Evolutionary conservation across 805 yeast species (phyloP).

Genomic region (Kuraishia borneana): DNA sequence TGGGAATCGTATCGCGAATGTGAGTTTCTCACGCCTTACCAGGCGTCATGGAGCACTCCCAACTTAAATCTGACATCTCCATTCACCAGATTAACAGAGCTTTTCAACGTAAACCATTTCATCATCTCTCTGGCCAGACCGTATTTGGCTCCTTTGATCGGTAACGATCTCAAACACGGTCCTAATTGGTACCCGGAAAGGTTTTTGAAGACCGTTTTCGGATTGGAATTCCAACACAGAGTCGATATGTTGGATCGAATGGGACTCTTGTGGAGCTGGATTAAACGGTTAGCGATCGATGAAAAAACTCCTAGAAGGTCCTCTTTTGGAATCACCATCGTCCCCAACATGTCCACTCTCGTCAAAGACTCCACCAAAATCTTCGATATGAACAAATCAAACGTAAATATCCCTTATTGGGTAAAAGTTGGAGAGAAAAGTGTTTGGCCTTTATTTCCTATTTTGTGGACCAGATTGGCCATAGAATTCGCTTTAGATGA

Average conservation of each 20-base stretch:
- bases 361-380: slow-evolving; percentile 64
- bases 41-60: slow-evolving; percentile 20
- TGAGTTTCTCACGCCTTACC: slow-evolving; percentile 29
- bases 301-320: slow-evolving; percentile 76
- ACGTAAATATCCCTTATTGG: slow-evolving; percentile 80
- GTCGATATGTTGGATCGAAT: slow-evolving; percentile 68
- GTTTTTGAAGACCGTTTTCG: slow-evolving; percentile 36
- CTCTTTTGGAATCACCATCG: slow-evolving; percentile 74
- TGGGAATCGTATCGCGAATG: slow-evolving; percentile 23
- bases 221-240: slow-evolving; percentile 78
- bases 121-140: slow-evolving; percentile 89
- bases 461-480: slow-evolving; percentile 79
- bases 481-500: slow-evolving; percentile 85
- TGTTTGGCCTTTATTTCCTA: slow-evolving; percentile 84
- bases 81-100: slow-evolving; percentile 78
- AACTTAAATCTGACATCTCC: slow-evolving; percentile 37
- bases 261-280: slow-evolving; percentile 58
- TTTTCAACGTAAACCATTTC: slow-evolving; percentile 91
- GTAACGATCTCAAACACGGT: slow-evolving; percentile 69
- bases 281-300: slow-evolving; percentile 74
- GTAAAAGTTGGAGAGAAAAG: slow-evolving; percentile 82
- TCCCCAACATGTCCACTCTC: slow-evolving; percentile 71
- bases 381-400: slow-evolving; percentile 60
- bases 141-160: slow-evolving; percentile 80
- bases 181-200: slow-evolving; percentile 20